Base-by-base conservation (phyloP, 768 basidiomycete species). In the Paxillus involutus region DNA sequence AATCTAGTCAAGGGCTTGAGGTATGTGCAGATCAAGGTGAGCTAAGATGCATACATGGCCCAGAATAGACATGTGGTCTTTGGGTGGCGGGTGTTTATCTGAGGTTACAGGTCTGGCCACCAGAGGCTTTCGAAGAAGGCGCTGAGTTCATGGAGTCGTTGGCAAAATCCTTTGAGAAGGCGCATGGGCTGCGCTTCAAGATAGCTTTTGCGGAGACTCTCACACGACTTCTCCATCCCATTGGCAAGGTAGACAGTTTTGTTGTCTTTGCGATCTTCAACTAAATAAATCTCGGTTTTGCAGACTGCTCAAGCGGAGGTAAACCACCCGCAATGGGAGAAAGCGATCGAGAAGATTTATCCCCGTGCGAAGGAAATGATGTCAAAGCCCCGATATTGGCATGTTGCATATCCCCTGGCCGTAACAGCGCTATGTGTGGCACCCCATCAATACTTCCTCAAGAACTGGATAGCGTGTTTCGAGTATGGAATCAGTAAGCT, bases 231-330 rank as follows among this genome's bases (percentile, higher is more conserved):
- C 68, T 98, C 39, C 93, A 96, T 73, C 89, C 92, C 0, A 91
- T 96, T 44, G 88, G 87, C 56, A 94, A 96, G 80, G 92, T 89
- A 53, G 41, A 71, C 47, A 32, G 54, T 32, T 32, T 10, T 17
- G 36, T 40, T 32, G 14, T 32, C 3, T 4, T 29, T 32, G 24
- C 17, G 3, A 29, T 17, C 16, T 24, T 24, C 35, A 26, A 6
- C 14, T 33, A 21, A 56, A 26, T 33, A 19, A 44, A 40, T 12
- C 32, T 17, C 53, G 16, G 26, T 51, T 63, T 4, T 44, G 53
- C 47, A 94, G 90, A 95, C 89, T 37, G 95, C 92, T 0, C 93
- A 94, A 73, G 94, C 92, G 6, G 94, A 98, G 73, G 94, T 95
- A 46, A 97, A 97, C 62, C 89, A 95, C 68, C 94, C 94, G 0